Evolutionary conservation across 2,329 filamentous ascomycete species (phyloP).

Genomic region (Calonectria naviculata): DNA sequence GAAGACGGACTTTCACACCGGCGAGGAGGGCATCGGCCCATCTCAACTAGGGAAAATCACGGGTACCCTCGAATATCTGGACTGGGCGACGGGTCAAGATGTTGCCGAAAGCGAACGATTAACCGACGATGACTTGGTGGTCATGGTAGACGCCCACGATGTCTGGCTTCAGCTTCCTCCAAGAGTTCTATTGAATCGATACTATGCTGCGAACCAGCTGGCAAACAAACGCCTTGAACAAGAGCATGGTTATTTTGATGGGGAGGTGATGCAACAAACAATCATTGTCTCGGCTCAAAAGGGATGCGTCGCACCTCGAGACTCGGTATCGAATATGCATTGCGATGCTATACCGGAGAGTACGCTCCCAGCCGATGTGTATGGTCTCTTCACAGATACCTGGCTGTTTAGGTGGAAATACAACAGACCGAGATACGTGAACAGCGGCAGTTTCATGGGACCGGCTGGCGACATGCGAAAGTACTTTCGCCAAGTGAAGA

Average conservation of each 20-base stretch:
- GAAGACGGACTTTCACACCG: slow-evolving; percentile 38
- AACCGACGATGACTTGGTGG: slow-evolving; percentile 39
- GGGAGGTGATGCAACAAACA: slow-evolving; percentile 34
- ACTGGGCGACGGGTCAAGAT: slow-evolving; percentile 32
- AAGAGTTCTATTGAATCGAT: slow-evolving; percentile 42
- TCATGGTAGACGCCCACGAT: slow-evolving; percentile 46
- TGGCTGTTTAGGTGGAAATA: slow-evolving; percentile 28
- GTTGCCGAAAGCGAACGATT: slow-evolving; percentile 28
- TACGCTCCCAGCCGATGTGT: slow-evolving; percentile 33
- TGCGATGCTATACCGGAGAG: slow-evolving; percentile 38
- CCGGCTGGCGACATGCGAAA: slow-evolving; percentile 41
- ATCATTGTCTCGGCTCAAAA: slow-evolving; percentile 40
- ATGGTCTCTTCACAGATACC: slow-evolving; percentile 37
- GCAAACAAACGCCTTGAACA: slow-evolving; percentile 33
- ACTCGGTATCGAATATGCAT: slow-evolving; percentile 38
- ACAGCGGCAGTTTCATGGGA: slow-evolving; percentile 45
- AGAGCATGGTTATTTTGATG: slow-evolving; percentile 29
- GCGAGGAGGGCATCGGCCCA: slow-evolving; percentile 35
- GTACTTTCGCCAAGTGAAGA: slow-evolving; percentile 39
- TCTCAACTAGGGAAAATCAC: slow-evolving; percentile 44
- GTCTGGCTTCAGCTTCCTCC: slow-evolving; percentile 46
- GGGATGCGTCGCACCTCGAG: slow-evolving; percentile 36
- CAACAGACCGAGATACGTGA: slow-evolving; percentile 43
- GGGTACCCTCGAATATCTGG: slow-evolving; percentile 41
- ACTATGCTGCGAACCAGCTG: slow-evolving; percentile 32